Percentiles rank a stretch among this genome's conserved stretches.
Evolutionary conservation across 2,329 filamentous ascomycete genomes (phyloP).

Genomic region (Alternaria triticimaculans): DNA sequence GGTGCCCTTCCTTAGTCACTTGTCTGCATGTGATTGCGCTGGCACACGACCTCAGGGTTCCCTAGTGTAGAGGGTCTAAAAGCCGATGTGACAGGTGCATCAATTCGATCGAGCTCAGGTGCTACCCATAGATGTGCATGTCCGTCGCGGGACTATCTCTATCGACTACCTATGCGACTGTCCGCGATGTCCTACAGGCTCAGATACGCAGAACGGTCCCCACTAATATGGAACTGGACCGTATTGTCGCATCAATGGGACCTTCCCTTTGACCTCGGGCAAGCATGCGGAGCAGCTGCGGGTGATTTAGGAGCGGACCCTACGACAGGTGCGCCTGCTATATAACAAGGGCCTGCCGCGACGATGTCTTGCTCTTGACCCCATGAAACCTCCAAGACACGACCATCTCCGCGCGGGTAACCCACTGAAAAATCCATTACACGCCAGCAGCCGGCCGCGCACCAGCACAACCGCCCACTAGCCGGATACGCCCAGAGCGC

Average conservation of each 20-base stretch:
- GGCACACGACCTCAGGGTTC: slow-evolving; percentile 12
- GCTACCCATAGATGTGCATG: neutral
- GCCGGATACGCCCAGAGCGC: slow-evolving; percentile 20
- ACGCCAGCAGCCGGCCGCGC: slow-evolving; percentile 36
- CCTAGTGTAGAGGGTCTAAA: slow-evolving; percentile 4
- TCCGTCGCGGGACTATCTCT: neutral
- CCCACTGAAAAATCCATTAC: slow-evolving; percentile 20
- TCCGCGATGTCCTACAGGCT: neutral
- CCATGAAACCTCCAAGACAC: slow-evolving; percentile 28
- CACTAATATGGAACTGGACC: slow-evolving; percentile 6
- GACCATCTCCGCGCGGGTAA: slow-evolving; percentile 22
- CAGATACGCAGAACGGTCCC: neutral
- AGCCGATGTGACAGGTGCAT: neutral
- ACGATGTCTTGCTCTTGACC: slow-evolving; percentile 17
- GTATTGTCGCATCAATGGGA: slow-evolving; percentile 4
- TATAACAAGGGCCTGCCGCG: slow-evolving; percentile 33
- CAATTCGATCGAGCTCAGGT: neutral
- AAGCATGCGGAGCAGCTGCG: slow-evolving; percentile 32
- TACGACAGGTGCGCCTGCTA: slow-evolving; percentile 23
- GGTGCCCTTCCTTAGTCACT: slow-evolving; percentile 27
- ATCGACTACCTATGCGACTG: neutral
- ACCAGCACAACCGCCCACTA: slow-evolving; percentile 20
- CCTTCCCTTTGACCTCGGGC: slow-evolving; percentile 30
- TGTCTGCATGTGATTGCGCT: slow-evolving; percentile 29
- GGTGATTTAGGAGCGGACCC: slow-evolving; percentile 33